Conservation (phyloP, 2,329 filamentous ascomycete genomes). For the Xylaria sp. region DNA sequence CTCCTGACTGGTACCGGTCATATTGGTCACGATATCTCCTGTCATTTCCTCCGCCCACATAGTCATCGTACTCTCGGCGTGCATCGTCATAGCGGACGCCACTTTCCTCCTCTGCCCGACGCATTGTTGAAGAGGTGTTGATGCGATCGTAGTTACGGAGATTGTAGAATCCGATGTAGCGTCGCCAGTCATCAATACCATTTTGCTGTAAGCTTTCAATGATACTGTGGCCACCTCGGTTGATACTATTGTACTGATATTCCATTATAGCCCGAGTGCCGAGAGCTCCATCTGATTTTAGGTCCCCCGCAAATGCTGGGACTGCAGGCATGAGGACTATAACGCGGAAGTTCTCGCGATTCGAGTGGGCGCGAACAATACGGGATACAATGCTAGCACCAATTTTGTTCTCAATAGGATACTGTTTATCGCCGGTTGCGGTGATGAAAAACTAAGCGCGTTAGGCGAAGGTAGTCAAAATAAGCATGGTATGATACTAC, state of each 20-base stretch:
- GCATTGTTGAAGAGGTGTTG: constrained; percentile 74
- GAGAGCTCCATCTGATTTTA: constrained; percentile 76
- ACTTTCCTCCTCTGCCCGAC: constrained; percentile 67
- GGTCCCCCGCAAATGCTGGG: constrained; percentile 83
- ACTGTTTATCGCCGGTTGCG: constrained; percentile 75
- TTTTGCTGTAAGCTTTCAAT: constrained; percentile 74
- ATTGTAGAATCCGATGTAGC: constrained; percentile 88
- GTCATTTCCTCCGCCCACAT: constrained; percentile 55
- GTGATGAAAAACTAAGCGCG: constrained; percentile 81
- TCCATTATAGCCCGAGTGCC: constrained; percentile 89
- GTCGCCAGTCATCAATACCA: constrained; percentile 73
- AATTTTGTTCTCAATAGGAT: constrained; percentile 80
- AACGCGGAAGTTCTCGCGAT: constrained; percentile 75
- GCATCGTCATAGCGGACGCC: constrained; percentile 77
- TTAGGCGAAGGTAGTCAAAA: constrained; percentile 22
- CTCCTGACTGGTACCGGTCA: constrained; percentile 77
- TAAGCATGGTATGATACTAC: neutral
- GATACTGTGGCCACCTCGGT: constrained; percentile 80
- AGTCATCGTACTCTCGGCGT: constrained; percentile 70
- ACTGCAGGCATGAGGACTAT: constrained; percentile 83
- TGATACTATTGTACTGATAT: constrained; percentile 85
- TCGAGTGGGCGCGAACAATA: constrained; percentile 75
- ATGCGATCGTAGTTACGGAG: constrained; percentile 86
- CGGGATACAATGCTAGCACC: constrained; percentile 82
- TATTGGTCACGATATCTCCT: constrained; percentile 57